Evolutionary conservation across 75 land plant genomes (phyloP).

Genomic region (Picea glauca): DNA sequence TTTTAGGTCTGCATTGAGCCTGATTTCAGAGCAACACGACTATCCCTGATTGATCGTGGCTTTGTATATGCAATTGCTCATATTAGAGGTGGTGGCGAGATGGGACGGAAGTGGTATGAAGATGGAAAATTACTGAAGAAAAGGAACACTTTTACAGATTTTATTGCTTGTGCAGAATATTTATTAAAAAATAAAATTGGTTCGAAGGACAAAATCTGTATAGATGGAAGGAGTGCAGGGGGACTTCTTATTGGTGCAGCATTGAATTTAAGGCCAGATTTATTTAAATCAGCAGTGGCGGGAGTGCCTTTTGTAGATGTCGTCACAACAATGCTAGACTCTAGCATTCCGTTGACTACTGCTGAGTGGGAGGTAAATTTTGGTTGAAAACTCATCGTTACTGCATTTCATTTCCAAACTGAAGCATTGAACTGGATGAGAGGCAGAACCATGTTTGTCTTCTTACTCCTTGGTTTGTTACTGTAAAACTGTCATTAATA

Average conservation of each 20-base stretch:
- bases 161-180: slow-evolving; percentile 88
- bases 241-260: slow-evolving; percentile 95
- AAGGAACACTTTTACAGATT: slow-evolving; percentile 92
- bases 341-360: slow-evolving; percentile 93
- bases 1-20: slow-evolving; percentile 78
- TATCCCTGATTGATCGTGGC: slow-evolving; percentile 87
- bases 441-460: background rate
- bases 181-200: slow-evolving; percentile 66
- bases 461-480: background rate
- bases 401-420: background rate
- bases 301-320: slow-evolving; percentile 99
- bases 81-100: slow-evolving; percentile 97
- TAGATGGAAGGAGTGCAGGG: slow-evolving; percentile 96
- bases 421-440: background rate
- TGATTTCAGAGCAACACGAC: slow-evolving; percentile 51
- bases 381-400: background rate
- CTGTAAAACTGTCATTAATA: background rate
- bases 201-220: slow-evolving; percentile 75
- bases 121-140: slow-evolving; percentile 85
- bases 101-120: slow-evolving; percentile 99
- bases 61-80: slow-evolving; percentile 91
- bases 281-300: slow-evolving; percentile 84
- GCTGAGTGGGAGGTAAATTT: slow-evolving; percentile 94
- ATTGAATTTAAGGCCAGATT: slow-evolving; percentile 93
- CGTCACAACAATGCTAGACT: slow-evolving; percentile 95